Evolutionary conservation across 73 alveolate species (phyloP).

Genomic region (Paramecium sonneborni): DNA sequence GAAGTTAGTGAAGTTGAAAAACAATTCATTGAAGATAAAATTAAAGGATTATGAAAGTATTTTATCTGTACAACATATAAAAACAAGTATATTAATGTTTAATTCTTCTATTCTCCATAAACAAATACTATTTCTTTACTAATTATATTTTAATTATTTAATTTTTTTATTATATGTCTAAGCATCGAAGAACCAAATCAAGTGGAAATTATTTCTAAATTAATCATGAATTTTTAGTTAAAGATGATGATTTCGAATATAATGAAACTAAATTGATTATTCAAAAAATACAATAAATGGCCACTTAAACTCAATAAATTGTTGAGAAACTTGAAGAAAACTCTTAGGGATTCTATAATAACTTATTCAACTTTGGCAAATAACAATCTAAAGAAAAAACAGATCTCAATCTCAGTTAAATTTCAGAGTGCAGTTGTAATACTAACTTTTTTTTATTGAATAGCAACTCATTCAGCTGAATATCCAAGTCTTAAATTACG

Average conservation of each 20-base stretch:
- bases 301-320: neutral
- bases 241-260: constrained; percentile 8
- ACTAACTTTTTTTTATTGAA: neutral
- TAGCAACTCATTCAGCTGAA: constrained; percentile 28
- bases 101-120: neutral
- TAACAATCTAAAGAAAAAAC: neutral
- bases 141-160: neutral
- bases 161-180: constrained; percentile 42
- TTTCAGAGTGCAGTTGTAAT: constrained; percentile 38
- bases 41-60: constrained; percentile 35
- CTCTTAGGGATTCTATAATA: neutral
- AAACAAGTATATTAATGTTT: neutral
- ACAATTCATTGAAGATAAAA: constrained; percentile 28
- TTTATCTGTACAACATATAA: neutral
- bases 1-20: constrained; percentile 44
- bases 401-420: neutral
- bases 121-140: neutral
- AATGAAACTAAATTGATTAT: constrained; percentile 29
- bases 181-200: constrained; percentile 45
- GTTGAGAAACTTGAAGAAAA: constrained; percentile 2
- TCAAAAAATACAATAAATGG: neutral
- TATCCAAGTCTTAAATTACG: neutral
- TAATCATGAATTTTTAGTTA: neutral
- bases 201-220: constrained; percentile 13
- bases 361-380: constrained; percentile 7